Evolutionary conservation across 495 filamentous ascomycete genomes (phyloP).

Genomic region (Penicillium ochrochloron): DNA sequence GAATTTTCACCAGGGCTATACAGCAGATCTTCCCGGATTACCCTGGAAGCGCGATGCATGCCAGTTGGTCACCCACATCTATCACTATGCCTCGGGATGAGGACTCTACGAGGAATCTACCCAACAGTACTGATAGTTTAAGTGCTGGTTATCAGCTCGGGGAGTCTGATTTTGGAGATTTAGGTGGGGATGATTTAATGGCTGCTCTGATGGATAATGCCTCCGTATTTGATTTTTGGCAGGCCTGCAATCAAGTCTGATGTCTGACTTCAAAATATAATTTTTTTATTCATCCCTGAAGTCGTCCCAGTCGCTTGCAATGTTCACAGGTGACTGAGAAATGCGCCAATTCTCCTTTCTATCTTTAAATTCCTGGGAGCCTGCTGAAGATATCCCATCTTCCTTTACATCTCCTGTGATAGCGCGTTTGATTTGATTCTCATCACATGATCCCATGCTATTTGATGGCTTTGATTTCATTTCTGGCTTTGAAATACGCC

Average conservation of each 20-base stretch:
- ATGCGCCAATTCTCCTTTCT: too few species aligned
- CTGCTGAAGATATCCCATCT: too few species aligned
- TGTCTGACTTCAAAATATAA: too few species aligned
- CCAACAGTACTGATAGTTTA: neutral
- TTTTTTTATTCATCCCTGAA: too few species aligned
- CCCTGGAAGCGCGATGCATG: neutral
- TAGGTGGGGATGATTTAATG: neutral
- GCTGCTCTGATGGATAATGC: neutral
- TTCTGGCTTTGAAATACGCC: too few species aligned
- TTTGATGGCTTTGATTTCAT: too few species aligned
- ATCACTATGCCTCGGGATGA: neutral
- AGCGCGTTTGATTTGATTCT: too few species aligned
- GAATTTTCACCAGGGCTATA: slow-evolving; percentile 39
- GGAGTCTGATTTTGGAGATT: neutral
- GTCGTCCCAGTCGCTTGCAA: too few species aligned
- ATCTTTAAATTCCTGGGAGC: too few species aligned
- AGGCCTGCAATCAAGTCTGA: neutral
- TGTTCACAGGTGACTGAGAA: too few species aligned
- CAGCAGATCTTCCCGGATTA: slow-evolving; percentile 26
- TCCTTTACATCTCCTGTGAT: too few species aligned
- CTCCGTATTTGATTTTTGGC: neutral
- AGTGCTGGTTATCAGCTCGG: neutral
- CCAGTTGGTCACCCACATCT: neutral
- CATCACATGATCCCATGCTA: too few species aligned
- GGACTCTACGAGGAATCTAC: neutral